Evolutionary conservation across 345 rosid species (phyloP).

Genomic region (Carallia brachiata): DNA sequence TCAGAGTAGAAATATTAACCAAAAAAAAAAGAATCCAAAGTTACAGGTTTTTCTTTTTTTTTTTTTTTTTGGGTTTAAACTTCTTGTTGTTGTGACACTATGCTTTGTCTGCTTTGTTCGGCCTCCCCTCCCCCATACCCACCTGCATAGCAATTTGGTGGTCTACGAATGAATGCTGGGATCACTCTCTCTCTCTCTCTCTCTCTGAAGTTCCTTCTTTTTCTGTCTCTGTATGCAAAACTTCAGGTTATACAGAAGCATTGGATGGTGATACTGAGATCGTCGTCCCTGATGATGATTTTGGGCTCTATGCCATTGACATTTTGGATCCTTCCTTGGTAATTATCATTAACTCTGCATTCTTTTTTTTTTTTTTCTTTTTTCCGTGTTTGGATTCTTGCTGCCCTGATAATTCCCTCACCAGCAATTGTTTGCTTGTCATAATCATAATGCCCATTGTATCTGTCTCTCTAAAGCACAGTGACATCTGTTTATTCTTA

Average conservation of each 20-base stretch:
- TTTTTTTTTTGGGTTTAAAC: too few species aligned
- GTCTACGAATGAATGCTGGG: too few species aligned
- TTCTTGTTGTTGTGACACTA: too few species aligned
- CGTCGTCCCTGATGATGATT: constrained; percentile 80
- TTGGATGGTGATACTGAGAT: constrained; percentile 58
- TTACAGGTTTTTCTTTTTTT: too few species aligned
- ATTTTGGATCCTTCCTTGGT: constrained; percentile 83
- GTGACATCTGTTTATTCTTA: too few species aligned
- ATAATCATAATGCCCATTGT: too few species aligned
- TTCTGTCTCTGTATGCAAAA: neutral
- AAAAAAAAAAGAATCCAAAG: too few species aligned
- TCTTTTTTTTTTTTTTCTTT: too few species aligned
- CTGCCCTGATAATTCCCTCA: neutral
- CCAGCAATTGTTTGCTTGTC: too few species aligned
- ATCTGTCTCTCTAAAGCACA: too few species aligned
- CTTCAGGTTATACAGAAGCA: constrained; percentile 75
- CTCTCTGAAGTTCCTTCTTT: neutral
- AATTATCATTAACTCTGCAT: neutral
- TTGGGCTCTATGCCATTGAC: constrained; percentile 80
- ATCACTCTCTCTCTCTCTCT: neutral
- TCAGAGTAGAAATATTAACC: too few species aligned
- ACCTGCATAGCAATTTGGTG: neutral
- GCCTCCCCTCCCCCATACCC: neutral
- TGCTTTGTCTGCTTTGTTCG: too few species aligned
- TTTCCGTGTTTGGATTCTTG: neutral